Evolutionary conservation across 306 rosid species (phyloP).

Genomic region (Carpinus viminea): DNA sequence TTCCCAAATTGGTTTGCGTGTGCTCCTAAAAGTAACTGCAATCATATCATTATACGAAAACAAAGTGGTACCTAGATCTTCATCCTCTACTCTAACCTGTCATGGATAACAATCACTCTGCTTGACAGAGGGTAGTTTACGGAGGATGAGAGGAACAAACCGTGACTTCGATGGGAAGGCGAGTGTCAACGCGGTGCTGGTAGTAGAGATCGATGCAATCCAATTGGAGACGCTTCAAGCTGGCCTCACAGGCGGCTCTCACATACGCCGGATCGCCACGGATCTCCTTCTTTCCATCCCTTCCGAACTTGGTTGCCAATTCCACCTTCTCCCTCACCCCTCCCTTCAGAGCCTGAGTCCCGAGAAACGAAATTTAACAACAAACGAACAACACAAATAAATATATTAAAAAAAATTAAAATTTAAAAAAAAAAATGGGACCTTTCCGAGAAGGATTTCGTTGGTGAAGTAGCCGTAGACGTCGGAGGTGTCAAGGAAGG

Average conservation of each 20-base stretch:
- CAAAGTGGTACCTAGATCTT: no score
- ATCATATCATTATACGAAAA: no score
- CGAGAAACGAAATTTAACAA: background rate
- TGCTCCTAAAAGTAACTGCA: no score
- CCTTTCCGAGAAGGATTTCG: conserved; percentile 51
- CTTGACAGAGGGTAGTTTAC: no score
- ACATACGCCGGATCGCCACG: conserved; percentile 65
- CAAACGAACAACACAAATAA: background rate
- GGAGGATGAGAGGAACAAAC: conserved; percentile 15
- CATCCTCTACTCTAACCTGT: no score
- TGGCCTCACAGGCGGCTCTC: conserved; percentile 66
- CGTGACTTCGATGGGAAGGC: conserved; percentile 75
- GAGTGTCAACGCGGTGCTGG: conserved; percentile 63
- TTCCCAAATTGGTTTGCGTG: no score
- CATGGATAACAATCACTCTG: no score
- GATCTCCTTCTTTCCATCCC: conserved; percentile 26
- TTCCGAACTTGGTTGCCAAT: conserved; percentile 66
- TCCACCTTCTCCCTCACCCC: conserved; percentile 47
- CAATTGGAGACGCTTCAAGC: conserved; percentile 61
- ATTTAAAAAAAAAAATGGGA: background rate
- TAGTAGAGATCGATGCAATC: conserved; percentile 72
- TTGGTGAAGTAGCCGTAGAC: conserved; percentile 52
- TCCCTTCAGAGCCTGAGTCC: conserved; percentile 39
- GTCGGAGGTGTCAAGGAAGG: conserved; percentile 67
- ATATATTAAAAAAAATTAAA: background rate